Base-by-base conservation (phyloP, 352 stramenopile genomes). In the Discostella stelligera region DNA sequence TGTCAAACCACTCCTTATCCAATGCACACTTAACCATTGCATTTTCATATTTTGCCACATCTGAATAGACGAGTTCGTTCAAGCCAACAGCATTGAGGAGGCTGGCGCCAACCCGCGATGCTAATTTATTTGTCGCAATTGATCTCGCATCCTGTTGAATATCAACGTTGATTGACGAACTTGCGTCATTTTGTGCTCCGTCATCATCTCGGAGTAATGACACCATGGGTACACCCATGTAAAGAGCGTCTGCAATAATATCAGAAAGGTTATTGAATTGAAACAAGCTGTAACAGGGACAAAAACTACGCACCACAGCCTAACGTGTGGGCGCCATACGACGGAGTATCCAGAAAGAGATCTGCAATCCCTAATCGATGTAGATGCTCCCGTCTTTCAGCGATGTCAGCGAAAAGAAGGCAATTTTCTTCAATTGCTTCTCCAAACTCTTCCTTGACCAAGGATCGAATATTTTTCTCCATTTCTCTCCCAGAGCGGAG, bases 291-390 rank as follows among this genome's bases (percentile, higher is more conserved):
- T 11, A 25, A 37, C 4, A 32, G 11, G 21, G 7, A 60, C 14
- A 39, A 11, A 58, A 58, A 21, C 20, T n/a, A 41, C 52, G 41
- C 30, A 60, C 52, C 52, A 16, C 90, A 87, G 14, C 95, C 96
- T 0, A 96, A 97, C 11, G 95, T 98, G 75, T 98, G 96, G n/a
- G 96, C 96, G 49, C 95, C 97, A 85, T 98, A 98, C 7, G 96
- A 80, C 50, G 97, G 91, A 13, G 95, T 97, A 74, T 98, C 96
- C n/a, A 98, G 77, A 60, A 98, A 98, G 3, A 98, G 20, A 76
- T 98, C 95, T 0, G 91, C 94, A 11, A 88, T 63, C 52, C 65
- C 46, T 4, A 98, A 74, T 9, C 96, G 89, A 11, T 81, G 79
- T 4, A 98, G 78, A 77, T 98, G 96, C 6, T 68, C 37, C 3